A percentile compares a stretch with the other conserved stretches of the same genome.
Conservation (phyloP, 2,329 filamentous ascomycete species). For the Fusarium hainanense region DNA sequence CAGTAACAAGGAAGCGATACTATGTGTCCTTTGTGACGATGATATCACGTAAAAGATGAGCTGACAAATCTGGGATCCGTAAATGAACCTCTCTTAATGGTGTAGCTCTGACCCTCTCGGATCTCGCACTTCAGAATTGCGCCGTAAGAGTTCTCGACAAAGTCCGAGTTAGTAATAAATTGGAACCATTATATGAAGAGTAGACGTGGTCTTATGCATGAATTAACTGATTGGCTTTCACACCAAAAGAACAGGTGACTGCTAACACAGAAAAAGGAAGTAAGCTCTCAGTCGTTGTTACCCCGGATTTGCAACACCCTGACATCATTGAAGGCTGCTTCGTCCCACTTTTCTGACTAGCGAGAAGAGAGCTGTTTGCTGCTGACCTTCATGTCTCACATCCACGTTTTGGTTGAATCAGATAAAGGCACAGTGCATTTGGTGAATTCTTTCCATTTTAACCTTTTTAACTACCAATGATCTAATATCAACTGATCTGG, state of each 20-base stretch:
- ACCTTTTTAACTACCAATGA: slow-evolving; percentile 17
- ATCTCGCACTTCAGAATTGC: slow-evolving; percentile 3
- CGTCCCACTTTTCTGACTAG: slow-evolving; percentile 22
- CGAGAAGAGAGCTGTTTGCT: slow-evolving; percentile 3
- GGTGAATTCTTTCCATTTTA: slow-evolving; percentile 11
- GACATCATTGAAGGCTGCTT: slow-evolving; percentile 29
- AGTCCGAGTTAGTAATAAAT: slow-evolving; percentile 1
- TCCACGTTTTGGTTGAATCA: not conserved
- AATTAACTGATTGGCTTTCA: not conserved
- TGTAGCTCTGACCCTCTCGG: not conserved
- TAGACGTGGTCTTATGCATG: slow-evolving; percentile 6
- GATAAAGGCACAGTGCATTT: not conserved
- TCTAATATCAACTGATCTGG: slow-evolving; percentile 2
- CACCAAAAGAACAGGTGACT: not conserved
- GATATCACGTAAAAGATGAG: slow-evolving; percentile 19
- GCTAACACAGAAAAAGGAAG: not conserved
- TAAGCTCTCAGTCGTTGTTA: slow-evolving; percentile 3
- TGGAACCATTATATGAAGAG: slow-evolving; percentile 8
- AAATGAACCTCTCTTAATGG: not conserved
- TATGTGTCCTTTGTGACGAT: slow-evolving; percentile 1
- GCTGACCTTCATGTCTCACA: slow-evolving; percentile 7
- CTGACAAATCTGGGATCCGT: slow-evolving; percentile 25
- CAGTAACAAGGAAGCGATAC: not conserved
- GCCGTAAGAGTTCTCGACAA: not conserved
- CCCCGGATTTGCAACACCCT: slow-evolving; percentile 39